A percentile compares a stretch with the other conserved stretches of the same genome.
phyloP scores from a whole-genome alignment of 1,139 yeast genomes.

The Saccharomyces uvarum region DNA sequence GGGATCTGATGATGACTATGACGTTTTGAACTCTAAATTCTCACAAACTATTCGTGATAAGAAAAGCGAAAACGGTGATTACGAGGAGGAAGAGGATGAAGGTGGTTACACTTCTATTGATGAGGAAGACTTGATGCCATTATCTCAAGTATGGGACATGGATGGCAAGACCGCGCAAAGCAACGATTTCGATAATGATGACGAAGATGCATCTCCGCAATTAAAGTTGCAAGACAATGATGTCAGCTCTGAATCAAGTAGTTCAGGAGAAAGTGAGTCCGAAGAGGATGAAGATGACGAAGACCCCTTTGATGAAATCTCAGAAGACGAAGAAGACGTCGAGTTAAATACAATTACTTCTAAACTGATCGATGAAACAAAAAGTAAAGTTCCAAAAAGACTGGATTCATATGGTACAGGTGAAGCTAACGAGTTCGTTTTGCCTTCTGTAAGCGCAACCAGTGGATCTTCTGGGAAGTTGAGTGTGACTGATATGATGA shows the following conservation, averaged over 20 bases:
- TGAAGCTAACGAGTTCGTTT: constrained; percentile 63
- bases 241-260: constrained; percentile 23
- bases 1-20: constrained; percentile 70
- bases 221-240: constrained; percentile 15
- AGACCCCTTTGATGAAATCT: constrained; percentile 33
- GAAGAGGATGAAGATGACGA: constrained; percentile 26
- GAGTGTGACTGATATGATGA: constrained; percentile 68
- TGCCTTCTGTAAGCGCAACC: constrained; percentile 40
- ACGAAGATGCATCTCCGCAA: constrained; percentile 14
- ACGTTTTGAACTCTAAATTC: constrained; percentile 56
- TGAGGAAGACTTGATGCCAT: constrained; percentile 63
- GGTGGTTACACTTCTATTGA: constrained; percentile 48
- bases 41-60: constrained; percentile 62
- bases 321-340: constrained; percentile 35
- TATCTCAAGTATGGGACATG: constrained; percentile 84
- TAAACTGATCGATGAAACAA: constrained; percentile 27
- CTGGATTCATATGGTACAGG: constrained; percentile 39
- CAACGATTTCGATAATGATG: constrained; percentile 40
- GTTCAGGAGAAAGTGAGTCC: constrained; percentile 23
- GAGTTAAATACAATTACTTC: constrained; percentile 33
- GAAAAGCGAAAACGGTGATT: constrained; percentile 32
- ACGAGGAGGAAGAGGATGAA: constrained; percentile 38
- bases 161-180: constrained; percentile 44
- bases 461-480: constrained; percentile 42
- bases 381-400: constrained; percentile 39